Base-by-base conservation (phyloP, 345 rosid genomes). In the Geranium brycei region DNA sequence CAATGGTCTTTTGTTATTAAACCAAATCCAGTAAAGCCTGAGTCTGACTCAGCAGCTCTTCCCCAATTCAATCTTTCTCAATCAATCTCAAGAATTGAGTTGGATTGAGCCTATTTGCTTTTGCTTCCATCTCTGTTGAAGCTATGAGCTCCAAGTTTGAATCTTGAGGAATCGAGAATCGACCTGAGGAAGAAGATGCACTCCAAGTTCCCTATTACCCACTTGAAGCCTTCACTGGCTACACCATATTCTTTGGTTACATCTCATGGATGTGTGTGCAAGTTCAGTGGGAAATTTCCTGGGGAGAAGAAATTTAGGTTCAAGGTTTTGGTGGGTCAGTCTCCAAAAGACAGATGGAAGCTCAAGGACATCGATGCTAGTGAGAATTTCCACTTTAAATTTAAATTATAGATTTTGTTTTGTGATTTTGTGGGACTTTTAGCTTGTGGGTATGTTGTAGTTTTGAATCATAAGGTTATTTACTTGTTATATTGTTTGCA, bases 301-400 rank as follows among this genome's bases (percentile, higher is more conserved):
- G 28, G 28, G 28, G 28, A 23, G 28, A 23, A 23, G 28, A 23
- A 23, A 23, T 23, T 23, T 23, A 23, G 28, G 28, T 23, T 82
- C 60, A 85, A 81, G 77, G 71, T 85, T 64, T 23, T 23, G 28
- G 82, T 75, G 30, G 72, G 77, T 7, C 83, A 77, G 78, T 76
- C 85, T 66, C 80, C 19, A 4, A 78, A 78, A 3, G 78, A 86
- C 60, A 76, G 61, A 57, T 91, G 98, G 98, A 89, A 87, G 84
- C 72, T 87, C 8, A 77, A 62, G 60, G 86, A 83, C 51, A 79
- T 91, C 63, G 90, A 85, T 64, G 56, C 91, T 55, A 61, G 95
- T 89, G 73, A 68, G 85, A 16, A 31, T 38, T 64, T 8, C 12
- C 31, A 61, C 3, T n/a, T 10, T 19, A 4, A 19, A 18, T 23